phyloP scores from a whole-genome alignment of 148 eudicot species.

The Rheum nobile region DNA sequence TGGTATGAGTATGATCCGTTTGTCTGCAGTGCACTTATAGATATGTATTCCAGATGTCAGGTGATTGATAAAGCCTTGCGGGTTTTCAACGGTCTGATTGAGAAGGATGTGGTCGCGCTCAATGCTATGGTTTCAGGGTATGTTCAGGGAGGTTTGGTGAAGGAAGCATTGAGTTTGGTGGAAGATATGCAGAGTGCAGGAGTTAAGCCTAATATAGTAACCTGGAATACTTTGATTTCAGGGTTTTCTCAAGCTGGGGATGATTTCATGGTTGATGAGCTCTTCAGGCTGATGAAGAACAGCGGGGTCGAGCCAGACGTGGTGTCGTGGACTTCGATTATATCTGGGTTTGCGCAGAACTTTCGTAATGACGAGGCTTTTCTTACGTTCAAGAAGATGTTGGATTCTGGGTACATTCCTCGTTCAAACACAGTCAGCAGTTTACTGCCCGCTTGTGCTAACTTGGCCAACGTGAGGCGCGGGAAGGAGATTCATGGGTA shows the following conservation, averaged over 20 bases:
- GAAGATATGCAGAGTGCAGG: constrained; percentile 28
- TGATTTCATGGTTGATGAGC: constrained; percentile 41
- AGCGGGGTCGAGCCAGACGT: constrained; percentile 66
- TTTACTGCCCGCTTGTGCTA: constrained; percentile 72
- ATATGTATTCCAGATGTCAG: constrained; percentile 75
- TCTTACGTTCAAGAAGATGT: constrained; percentile 44
- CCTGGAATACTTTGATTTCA: constrained; percentile 70
- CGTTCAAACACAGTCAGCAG: constrained; percentile 55
- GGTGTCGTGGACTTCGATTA: constrained; percentile 74
- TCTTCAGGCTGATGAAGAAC: constrained; percentile 41
- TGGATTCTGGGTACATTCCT: constrained; percentile 37
- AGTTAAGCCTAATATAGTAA: constrained; percentile 50
- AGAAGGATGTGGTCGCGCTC: constrained; percentile 52
- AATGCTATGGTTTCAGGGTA: constrained; percentile 68
- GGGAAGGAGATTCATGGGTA: constrained; percentile 79
- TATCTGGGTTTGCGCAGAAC: constrained; percentile 63
- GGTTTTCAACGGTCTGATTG: constrained; percentile 45
- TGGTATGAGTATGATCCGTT: constrained; percentile 35
- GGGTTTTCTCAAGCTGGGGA: constrained; percentile 68
- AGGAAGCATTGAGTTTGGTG: constrained; percentile 52
- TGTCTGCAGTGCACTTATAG: constrained; percentile 57
- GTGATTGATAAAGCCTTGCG: constrained; percentile 33
- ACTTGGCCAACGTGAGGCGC: constrained; percentile 32
- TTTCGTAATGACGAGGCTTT: constrained; percentile 44
- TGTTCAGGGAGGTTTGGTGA: constrained; percentile 45